phyloP scores from a whole-genome alignment of 2,329 filamentous ascomycete species.

The Monilinia polystroma region DNA sequence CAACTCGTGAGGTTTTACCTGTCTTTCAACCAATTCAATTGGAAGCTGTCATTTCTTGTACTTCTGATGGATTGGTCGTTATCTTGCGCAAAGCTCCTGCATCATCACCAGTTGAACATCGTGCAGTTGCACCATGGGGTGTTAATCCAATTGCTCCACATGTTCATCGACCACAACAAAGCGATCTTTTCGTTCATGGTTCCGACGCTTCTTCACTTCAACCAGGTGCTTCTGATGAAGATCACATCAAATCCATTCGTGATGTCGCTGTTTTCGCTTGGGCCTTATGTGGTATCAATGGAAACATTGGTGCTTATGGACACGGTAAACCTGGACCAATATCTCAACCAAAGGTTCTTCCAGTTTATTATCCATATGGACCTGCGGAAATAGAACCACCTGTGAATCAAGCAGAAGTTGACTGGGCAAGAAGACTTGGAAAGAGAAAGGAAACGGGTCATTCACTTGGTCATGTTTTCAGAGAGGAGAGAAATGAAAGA shows the following conservation, averaged over 20 bases:
- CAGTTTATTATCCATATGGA: slow-evolving; percentile 55
- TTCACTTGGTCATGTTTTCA: slow-evolving; percentile 18
- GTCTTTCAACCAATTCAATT: slow-evolving; percentile 59
- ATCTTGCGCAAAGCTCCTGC: slow-evolving; percentile 73
- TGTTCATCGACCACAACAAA: slow-evolving; percentile 40
- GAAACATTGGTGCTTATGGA: slow-evolving; percentile 64
- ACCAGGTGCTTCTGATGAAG: slow-evolving; percentile 54
- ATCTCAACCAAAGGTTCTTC: slow-evolving; percentile 58
- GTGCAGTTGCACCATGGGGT: slow-evolving; percentile 72
- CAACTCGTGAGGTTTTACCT: slow-evolving; percentile 30
- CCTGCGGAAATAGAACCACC: slow-evolving; percentile 39
- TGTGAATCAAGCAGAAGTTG: slow-evolving; percentile 41
- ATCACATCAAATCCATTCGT: slow-evolving; percentile 70
- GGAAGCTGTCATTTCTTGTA: slow-evolving; percentile 88
- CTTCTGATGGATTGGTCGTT: slow-evolving; percentile 83
- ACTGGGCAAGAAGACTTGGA: slow-evolving; percentile 26
- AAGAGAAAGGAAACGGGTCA: slow-evolving; percentile 18
- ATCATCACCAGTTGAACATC: slow-evolving; percentile 55
- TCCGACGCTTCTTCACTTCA: slow-evolving; percentile 45
- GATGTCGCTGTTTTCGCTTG: slow-evolving; percentile 88
- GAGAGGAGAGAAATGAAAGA: slow-evolving; percentile 25
- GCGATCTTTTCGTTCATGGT: slow-evolving; percentile 46
- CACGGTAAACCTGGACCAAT: slow-evolving; percentile 63
- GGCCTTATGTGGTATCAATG: slow-evolving; percentile 78
- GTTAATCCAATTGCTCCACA: slow-evolving; percentile 58